Evolutionary conservation across 129 eudicot species (phyloP), one percentile per base, ranked within the genome.

Genomic region (Oenanthe sinensis): DNA sequence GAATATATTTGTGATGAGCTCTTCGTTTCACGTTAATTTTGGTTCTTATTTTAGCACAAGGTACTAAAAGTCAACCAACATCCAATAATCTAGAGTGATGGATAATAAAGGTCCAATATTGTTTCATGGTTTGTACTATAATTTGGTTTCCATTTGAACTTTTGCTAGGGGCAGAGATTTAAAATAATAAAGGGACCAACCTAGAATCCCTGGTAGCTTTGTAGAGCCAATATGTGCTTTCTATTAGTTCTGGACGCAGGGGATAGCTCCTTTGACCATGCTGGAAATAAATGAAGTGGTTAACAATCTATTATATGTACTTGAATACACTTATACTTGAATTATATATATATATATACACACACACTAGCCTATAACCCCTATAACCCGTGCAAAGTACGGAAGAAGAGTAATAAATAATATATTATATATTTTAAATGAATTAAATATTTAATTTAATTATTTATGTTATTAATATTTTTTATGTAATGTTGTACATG

Each of bases 191-290:
- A 65, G 82, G 74, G 24, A 65, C 84, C n/a, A 79, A 95, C 99
- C 99, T 95, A 74, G 97, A 87, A 81, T 95, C 91, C 73, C 99
- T 85, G 52, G 97, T 95, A 82, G 99, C 99, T 88, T 92, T 95
- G 85, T 95, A 95, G 78, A 95, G 92, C 97, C 97, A 95, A 80
- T 95, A 95, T 17, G 99, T 95, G 84, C 99, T 95, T 88, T 95
- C 99, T 45, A 90, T 92, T 52, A 95, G 83, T 84, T 95, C 99
- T 62, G 99, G 99, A 62, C 97, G 93, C 75, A 95, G 82, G 2
- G 97, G 99, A 81, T 95, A 95, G 89, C 99, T 95, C 80, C 87
- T 95, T 79, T 95, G 99, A 67, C 99, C 99, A 79, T 87, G 96
- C 99, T 95, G 90, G 54, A 78, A 30, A 78, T 22, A 76, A 77